A percentile compares a stretch with the other conserved stretches of the same genome.
Evolutionary conservation across 768 basidiomycete genomes (phyloP).

Genomic region (Hirschioporus abietinus): DNA sequence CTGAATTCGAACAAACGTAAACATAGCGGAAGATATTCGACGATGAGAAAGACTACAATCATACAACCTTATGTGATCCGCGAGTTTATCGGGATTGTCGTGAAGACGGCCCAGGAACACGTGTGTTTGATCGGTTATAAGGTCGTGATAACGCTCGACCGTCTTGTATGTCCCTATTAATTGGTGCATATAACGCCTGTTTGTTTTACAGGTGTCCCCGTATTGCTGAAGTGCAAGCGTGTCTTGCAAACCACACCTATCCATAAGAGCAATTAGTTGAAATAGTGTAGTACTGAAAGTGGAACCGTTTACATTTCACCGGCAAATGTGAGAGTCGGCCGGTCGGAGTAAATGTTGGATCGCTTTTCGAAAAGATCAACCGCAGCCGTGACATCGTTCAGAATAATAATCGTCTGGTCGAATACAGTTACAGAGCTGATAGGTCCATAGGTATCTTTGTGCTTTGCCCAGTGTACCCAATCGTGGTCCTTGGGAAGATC

Average conservation of each 20-base stretch:
- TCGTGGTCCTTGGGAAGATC: conserved; percentile 23
- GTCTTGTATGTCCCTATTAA: background rate
- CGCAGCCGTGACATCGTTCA: conserved; percentile 47
- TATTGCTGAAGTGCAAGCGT: background rate
- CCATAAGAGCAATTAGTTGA: background rate
- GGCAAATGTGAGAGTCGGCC: conserved; percentile 42
- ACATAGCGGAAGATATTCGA: background rate
- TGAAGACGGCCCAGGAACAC: background rate
- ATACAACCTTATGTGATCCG: background rate
- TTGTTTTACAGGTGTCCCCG: background rate
- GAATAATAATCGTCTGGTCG: conserved; percentile 51
- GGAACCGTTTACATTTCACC: conserved; percentile 30
- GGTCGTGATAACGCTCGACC: background rate
- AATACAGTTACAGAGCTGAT: conserved; percentile 56
- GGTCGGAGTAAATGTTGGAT: conserved; percentile 5
- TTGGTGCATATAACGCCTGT: background rate
- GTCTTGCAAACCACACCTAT: background rate
- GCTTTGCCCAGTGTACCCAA: conserved; percentile 18
- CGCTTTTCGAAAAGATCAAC: conserved; percentile 5
- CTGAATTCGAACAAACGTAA: background rate
- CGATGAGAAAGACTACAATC: background rate
- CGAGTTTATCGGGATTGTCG: background rate
- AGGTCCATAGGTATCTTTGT: background rate
- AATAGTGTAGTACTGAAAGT: background rate
- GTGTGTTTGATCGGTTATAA: background rate